Evolutionary conservation across 75 land plant species (phyloP).

Genomic region (Sequoia sempervirens): DNA sequence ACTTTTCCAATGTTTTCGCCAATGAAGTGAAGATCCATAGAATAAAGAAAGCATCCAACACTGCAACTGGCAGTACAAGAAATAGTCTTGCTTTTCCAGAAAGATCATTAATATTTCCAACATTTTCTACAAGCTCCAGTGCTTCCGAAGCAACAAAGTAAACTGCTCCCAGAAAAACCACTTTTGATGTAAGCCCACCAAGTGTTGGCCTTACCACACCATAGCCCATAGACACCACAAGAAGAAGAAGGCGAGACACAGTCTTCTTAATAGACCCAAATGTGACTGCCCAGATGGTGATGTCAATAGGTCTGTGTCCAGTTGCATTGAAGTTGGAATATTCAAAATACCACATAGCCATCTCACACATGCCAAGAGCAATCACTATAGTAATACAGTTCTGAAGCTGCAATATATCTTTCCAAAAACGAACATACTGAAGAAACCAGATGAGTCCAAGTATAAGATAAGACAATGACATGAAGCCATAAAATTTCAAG

Average conservation of each 20-base stretch:
- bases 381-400: constrained; percentile 40
- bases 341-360: constrained; percentile 54
- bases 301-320: constrained; percentile 39
- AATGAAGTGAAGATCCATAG: constrained; percentile 48
- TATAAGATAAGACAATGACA: constrained; percentile 44
- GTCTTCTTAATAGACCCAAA: constrained; percentile 52
- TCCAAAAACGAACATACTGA: constrained; percentile 38
- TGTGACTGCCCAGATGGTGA: constrained; percentile 49
- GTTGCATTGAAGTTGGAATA: constrained; percentile 46
- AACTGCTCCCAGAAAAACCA: constrained; percentile 23
- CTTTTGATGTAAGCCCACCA: constrained; percentile 36
- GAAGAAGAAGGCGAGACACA: constrained; percentile 39
- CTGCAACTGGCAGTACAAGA: constrained; percentile 44
- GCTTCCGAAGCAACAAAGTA: constrained; percentile 41
- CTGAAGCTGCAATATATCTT: constrained; percentile 41
- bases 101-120: constrained; percentile 40
- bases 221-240: constrained; percentile 54
- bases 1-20: constrained; percentile 42
- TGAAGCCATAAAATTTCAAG: constrained; percentile 36
- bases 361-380: constrained; percentile 51
- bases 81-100: constrained; percentile 32
- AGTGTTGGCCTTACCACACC: constrained; percentile 45
- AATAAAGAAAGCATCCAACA: constrained; percentile 44
- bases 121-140: constrained; percentile 42
- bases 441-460: constrained; percentile 48